Evolutionary conservation across 352 stramenopile genomes (phyloP), one percentile per base, ranked within the genome.

Genomic region (Phytopythium sindhum): DNA sequence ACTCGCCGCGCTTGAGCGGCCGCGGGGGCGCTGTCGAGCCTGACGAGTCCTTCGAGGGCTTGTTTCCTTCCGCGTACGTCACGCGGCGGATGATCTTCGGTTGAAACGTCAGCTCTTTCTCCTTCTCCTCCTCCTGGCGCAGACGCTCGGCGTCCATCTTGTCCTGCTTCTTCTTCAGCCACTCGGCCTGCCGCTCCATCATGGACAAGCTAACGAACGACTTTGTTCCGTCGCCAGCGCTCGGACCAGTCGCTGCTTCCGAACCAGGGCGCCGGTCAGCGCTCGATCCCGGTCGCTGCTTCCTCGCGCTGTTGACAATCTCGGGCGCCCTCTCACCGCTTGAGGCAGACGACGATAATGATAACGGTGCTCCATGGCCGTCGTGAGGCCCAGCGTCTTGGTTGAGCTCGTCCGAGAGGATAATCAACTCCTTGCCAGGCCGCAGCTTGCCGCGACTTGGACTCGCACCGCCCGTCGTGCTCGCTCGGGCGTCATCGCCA

Each of bases 21-120:
- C 48, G 47, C 10, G 42, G 63, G 24, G 31, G 44, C 17, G 55
- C 50, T 15, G 21, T 26, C 19, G 60, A 6, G 41, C 37, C 37
- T 52, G 63, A 21, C 28, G 66, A 37, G 12, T 80, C 74, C 41
- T 70, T 74, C 2, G 68, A 66, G n/a, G 76, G 72, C 42, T 65
- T 72, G 17, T 90, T 80, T 0, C 71, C 61, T 0, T 68, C 71
- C 35, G 61, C 64, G 45, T 78, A 86, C 9, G 84, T 93, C 33
- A 76, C 69, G 33, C 85, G 79, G 6, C 86, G 83, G 28, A 94
- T 77, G 33, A 95, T 71, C 56, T 95, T 93, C 17, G 86, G 86
- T 56, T 89, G 83, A 64, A 95, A 95, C 24, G 86, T 95, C 21
- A 95, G 74, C 57, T 95, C 86, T 60, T 85, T 84, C 26, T 90